Base-by-base conservation (phyloP, 176 grass and related monocot genomes). In the Echinochloa phyllopogon region DNA sequence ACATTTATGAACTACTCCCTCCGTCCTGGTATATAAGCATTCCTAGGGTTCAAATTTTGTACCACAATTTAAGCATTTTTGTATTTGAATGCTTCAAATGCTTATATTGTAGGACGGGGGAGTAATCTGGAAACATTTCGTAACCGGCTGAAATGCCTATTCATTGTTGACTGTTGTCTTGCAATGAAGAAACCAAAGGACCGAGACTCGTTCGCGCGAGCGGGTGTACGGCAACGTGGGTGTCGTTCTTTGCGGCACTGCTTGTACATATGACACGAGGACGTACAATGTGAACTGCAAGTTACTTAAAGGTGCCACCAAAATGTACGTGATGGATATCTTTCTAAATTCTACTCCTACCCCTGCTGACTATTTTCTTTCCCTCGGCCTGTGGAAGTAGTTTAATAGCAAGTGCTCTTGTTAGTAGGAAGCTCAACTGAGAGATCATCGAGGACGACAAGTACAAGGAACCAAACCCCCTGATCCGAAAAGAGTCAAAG, bases 221-320 rank as follows among this genome's bases (percentile, higher is more conserved):
- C 29, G 29, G 29, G 29, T 33, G 29, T 33, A 33, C 29, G 29
- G 29, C 29, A 33, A 33, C 2, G 48, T 67, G 7, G 42, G 10
- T 77, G 23, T 58, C 23, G 61, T 41, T 78, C 13, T 15, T 6
- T 52, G 50, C 50, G 12, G 83, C 29, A 33, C 83, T n/a, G n/a
- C n/a, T 58, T 83, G 40, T 47, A 33, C 53, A 36, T 66, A 51
- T 33, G 15, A 42, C 21, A 77, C 49, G 45, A 50, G 51, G 50
- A 38, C n/a, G n/a, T n/a, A n/a, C 11, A 69, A 80, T 65, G 84
- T 79, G 84, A 72, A 64, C 75, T 79, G 41, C 76, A 86, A 71
- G 65, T 79, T 86, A 79, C 74, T 86, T 53, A 79, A 79, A 86
- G 59, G 65, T 33, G 24, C 29, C 29, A 36, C 33, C 20, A 49